These are phyloP conservation scores for Camelina hispida DNA, from an alignment of 345 rosid genomes.

Conservation along the genomic window DNA sequence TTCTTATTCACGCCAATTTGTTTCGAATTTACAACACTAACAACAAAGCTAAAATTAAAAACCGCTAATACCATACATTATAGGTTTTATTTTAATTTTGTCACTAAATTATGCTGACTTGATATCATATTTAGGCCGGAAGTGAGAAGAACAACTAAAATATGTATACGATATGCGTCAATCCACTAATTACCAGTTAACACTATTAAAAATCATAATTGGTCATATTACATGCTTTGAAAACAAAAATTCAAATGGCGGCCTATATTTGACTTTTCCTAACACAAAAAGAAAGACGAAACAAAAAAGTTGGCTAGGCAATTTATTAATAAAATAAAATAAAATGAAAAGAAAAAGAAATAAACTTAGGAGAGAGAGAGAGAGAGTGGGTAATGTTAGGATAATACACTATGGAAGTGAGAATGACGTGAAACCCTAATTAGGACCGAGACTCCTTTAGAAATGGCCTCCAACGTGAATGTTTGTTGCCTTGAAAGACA, in stretches of 20 bases:
- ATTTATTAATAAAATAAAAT: not conserved
- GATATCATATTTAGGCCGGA: too few relatives aligned
- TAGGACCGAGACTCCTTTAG: conserved; percentile 51
- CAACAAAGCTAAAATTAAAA: too few relatives aligned
- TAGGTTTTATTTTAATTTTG: too few relatives aligned
- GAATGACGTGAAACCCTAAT: conserved; percentile 50
- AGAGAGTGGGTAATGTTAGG: conserved; percentile 39
- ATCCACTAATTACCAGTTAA: too few relatives aligned
- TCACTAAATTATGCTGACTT: too few relatives aligned
- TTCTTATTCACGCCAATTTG: too few relatives aligned
- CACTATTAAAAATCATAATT: too few relatives aligned
- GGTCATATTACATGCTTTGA: conserved; percentile 7
- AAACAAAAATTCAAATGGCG: conserved; percentile 7
- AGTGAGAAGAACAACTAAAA: too few relatives aligned
- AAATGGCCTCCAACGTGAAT: conserved; percentile 66
- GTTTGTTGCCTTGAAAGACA: conserved; percentile 66
- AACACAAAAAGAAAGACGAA: conserved; percentile 19
- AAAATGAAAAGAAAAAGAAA: not conserved
- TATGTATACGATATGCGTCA: too few relatives aligned
- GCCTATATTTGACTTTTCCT: conserved; percentile 40
- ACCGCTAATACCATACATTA: too few relatives aligned
- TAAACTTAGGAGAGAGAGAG: not conserved
- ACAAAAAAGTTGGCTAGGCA: conserved; percentile 25
- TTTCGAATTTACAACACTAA: too few relatives aligned
- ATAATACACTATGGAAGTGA: conserved; percentile 34